These are phyloP conservation scores for Metrosideros polymorpha DNA, from an alignment of 441 rosid species.

Conservation along the genomic window DNA sequence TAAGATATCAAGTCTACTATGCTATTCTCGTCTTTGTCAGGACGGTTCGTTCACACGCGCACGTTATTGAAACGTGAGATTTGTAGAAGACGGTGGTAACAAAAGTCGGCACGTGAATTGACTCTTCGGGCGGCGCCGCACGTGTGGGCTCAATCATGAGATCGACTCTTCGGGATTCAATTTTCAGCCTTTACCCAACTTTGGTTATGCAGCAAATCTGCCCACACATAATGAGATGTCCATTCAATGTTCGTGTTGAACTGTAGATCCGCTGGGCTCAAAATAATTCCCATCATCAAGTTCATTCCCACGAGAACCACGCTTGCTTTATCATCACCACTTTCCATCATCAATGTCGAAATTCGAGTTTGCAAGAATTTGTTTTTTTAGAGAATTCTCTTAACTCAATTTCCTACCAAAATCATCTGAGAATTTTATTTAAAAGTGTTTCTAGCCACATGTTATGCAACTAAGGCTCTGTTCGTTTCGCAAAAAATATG, in stretches of 20 bases:
- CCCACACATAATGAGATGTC: not conserved
- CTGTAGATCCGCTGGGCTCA: not conserved
- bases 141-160: not conserved
- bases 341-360: not conserved
- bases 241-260: not conserved
- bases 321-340: not conserved
- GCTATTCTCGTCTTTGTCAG: not conserved
- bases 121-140: not conserved
- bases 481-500: no score
- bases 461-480: not conserved
- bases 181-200: not conserved
- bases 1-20: not conserved
- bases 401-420: not conserved
- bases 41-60: not conserved
- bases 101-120: not conserved
- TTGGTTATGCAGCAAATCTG: not conserved
- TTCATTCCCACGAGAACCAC: not conserved
- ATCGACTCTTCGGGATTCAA: not conserved
- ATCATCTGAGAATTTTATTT: not conserved
- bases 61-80: not conserved
- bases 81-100: not conserved
- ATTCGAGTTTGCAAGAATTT: not conserved
- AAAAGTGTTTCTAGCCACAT: not conserved
- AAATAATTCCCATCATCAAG: not conserved
- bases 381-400: not conserved